phyloP scores from a whole-genome alignment of 164 flowering plant genomes.

The Macadamia integrifolia region DNA sequence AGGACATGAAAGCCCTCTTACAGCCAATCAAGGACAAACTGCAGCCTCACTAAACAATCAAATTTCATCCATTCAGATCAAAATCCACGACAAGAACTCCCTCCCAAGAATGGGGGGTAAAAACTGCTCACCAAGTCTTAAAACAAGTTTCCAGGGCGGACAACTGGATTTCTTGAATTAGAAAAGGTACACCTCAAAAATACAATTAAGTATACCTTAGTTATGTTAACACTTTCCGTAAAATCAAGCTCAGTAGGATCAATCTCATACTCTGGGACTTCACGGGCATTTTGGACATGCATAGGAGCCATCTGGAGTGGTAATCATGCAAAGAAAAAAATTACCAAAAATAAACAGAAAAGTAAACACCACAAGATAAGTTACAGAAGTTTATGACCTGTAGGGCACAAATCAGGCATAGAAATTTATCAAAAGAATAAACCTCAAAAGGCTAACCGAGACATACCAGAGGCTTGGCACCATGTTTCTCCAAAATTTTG shows the following conservation, averaged over 20 bases:
- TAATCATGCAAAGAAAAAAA: constrained; percentile 3
- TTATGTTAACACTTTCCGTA: constrained; percentile 58
- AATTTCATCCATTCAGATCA: no score
- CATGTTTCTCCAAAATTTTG: constrained; percentile 79
- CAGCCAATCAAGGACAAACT: no score
- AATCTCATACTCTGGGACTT: constrained; percentile 95
- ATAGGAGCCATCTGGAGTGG: constrained; percentile 68
- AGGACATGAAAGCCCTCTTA: no score
- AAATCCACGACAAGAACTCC: no score
- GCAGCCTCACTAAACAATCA: no score
- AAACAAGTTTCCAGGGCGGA: no score
- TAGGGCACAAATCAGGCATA: not conserved
- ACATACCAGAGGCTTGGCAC: constrained; percentile 81
- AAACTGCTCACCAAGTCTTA: no score
- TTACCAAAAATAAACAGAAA: not conserved
- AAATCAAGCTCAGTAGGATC: constrained; percentile 76
- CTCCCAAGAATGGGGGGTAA: no score
- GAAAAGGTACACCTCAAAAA: no score
- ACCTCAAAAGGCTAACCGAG: not conserved
- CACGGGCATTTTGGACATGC: constrained; percentile 71
- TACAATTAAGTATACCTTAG: constrained; percentile 46
- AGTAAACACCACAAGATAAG: not conserved
- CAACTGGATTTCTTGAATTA: no score
- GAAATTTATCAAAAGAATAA: not conserved
- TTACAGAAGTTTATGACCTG: not conserved